Conservation (phyloP, 306 rosid genomes). For the Albizia julibrissin region DNA sequence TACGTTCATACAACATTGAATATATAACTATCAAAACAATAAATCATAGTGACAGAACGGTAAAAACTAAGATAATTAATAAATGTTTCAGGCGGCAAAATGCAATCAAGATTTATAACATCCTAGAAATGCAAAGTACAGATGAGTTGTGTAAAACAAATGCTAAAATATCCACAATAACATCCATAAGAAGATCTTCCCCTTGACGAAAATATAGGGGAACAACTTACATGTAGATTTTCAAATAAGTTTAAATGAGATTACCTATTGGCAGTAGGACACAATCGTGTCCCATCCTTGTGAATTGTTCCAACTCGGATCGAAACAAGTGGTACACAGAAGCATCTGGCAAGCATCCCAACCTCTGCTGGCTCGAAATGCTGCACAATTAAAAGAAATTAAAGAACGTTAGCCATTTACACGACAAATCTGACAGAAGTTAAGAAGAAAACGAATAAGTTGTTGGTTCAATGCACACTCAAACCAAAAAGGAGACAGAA, state of each 20-base stretch:
- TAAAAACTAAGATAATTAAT: background rate
- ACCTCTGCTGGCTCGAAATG: constrained; percentile 97
- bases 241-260: constrained; percentile 15
- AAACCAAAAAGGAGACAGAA: background rate
- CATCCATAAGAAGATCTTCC: constrained; percentile 3
- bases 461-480: background rate
- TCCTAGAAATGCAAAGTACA: background rate
- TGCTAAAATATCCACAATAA: background rate
- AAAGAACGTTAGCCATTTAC: background rate
- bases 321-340: constrained; percentile 93
- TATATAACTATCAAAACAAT: background rate
- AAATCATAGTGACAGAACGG: background rate
- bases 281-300: constrained; percentile 68
- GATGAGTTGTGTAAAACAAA: background rate
- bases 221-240: background rate
- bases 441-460: background rate
- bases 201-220: background rate
- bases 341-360: constrained; percentile 96
- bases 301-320: constrained; percentile 83
- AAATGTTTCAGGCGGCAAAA: background rate
- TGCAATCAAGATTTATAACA: background rate
- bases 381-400: constrained; percentile 39
- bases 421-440: background rate
- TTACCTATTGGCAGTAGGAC: constrained; percentile 79
- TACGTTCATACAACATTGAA: background rate